These are phyloP conservation scores for Pleurotus djamor DNA, from an alignment of 768 basidiomycete genomes.

Conservation along the genomic window DNA sequence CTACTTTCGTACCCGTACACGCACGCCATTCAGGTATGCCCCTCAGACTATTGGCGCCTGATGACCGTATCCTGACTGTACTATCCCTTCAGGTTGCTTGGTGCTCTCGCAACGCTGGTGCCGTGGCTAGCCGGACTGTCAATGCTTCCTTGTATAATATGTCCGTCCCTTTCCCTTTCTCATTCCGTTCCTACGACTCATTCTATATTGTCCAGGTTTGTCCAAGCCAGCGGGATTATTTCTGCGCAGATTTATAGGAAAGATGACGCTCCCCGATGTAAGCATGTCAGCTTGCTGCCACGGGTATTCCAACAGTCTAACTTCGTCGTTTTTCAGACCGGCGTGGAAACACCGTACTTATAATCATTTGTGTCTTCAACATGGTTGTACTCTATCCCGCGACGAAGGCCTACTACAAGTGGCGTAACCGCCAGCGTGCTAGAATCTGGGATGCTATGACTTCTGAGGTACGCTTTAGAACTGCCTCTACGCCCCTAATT, in stretches of 20 bases:
- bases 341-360: slow-evolving; percentile 57
- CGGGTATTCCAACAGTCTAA: too few relatives aligned
- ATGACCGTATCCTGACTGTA: neutral
- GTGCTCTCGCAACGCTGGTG: slow-evolving; percentile 61
- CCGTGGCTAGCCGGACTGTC: slow-evolving; percentile 57
- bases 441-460: slow-evolving; percentile 60
- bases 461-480: slow-evolving; percentile 32
- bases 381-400: slow-evolving; percentile 49
- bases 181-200: neutral
- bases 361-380: slow-evolving; percentile 49
- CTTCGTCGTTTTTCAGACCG: slow-evolving; percentile 36
- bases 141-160: slow-evolving; percentile 62
- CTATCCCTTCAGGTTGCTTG: slow-evolving; percentile 54
- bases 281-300: neutral
- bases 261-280: slow-evolving; percentile 57
- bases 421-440: slow-evolving; percentile 53
- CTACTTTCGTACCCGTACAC: slow-evolving; percentile 43
- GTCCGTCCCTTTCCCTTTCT: slow-evolving; percentile 22
- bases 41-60: too few relatives aligned
- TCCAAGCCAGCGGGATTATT: slow-evolving; percentile 42
- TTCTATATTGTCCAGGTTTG: slow-evolving; percentile 27
- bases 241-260: slow-evolving; percentile 54
- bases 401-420: slow-evolving; percentile 54
- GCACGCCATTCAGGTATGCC: slow-evolving; percentile 7
- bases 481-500: too few relatives aligned